Base-by-base conservation (phyloP, 768 basidiomycete genomes). In the Amanita thiersii region DNA sequence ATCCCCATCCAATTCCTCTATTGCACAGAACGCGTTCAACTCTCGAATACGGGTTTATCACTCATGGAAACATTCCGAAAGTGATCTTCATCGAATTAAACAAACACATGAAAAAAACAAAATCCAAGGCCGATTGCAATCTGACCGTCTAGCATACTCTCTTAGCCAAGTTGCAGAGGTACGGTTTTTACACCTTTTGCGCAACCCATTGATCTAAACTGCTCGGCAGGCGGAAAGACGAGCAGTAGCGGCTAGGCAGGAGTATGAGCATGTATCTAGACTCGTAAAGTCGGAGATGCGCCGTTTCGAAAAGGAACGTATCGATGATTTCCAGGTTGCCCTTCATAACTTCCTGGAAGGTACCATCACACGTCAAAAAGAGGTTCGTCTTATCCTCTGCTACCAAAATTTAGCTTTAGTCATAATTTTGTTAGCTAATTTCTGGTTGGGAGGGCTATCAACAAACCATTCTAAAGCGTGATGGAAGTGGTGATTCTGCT, bases 281-380 rank as follows among this genome's bases (percentile, higher is more conserved):
- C 65, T 96, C 14, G 81, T 91, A 51, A 98, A 98, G 61, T 64
- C 75, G 3, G 96, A 99, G 62, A 77, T 92, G 48, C 79, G 78
- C 3, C 70, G 94, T 31, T 97, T 98, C 55, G 94, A 99, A 63
- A 77, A 80, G 55, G 94, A 96, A 61, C 77, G 93, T 31, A 74
- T 98, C 18, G 86, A 89, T 36, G 94, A 98, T 57, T 96, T 98
- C 61, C 93, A 92, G 61, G 69, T 74, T 32, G 72, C 83, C 2
- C 58, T 99, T 49, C 85, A 89, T 58, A 71, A 72, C 3, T 92
- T 90, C 59, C 64, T 97, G 40, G 85, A 91, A 31, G 87, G 84
- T 4, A 86, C 94, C 84, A 83, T 93, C 37, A 60, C 69, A 3
- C 69, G 81, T 40, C 93, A 99, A 64, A 88, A 83, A 57, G 77